Base-by-base conservation (phyloP, 2,329 filamentous ascomycete genomes). In the Corniculantispora saksenae region DNA sequence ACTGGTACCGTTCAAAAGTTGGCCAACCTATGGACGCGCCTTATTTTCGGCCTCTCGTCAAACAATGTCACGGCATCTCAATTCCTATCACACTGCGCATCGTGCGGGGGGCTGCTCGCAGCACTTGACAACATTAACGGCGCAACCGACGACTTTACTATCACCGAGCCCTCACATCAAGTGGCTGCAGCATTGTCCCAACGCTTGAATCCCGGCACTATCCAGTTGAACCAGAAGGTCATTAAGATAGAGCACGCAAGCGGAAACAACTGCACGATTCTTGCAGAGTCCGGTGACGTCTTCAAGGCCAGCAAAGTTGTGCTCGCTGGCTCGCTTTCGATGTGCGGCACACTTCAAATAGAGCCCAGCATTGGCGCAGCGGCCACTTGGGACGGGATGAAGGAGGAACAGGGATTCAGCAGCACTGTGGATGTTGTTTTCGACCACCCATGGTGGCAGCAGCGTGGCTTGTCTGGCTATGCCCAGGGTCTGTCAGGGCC, bases 21-120 rank as follows among this genome's bases (percentile, higher is more conserved):
- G 27, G 70, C 66, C 17, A 66, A 68, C 25, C 43, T 66, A n/a
- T 73, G 72, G 72, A 69, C 72, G 7, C 68, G 67, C 15, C 64
- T 64, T 9, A 68, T 72, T 57, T 70, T 74, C 35, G 73, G 72
- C 40, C 58, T 70, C 5, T 68, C 64, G 1, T 67, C 68, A 17
- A 9, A 55, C 27, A 59, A 67, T 6, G 67, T 73, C 51, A 66
- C 67, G 54, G 70, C 68, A 9, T 55, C 70, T 2, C 66, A 64
- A 45, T 72, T 72, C 40, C 64, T 73, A 3, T 61, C 69, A 17
- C 63, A 71, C 64, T 71, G 70, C 66, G 69, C 70, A 25, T 67
- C 66, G n/a, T 67, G 67, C 27, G 70, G 69, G 32, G 71, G 70
- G 10, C 67, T 73, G 21, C 38, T 61, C 17, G 61, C 66, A 23